Evolutionary conservation across 805 yeast species (phyloP).

Genomic region (Metschnikowia baotianmanensis): DNA sequence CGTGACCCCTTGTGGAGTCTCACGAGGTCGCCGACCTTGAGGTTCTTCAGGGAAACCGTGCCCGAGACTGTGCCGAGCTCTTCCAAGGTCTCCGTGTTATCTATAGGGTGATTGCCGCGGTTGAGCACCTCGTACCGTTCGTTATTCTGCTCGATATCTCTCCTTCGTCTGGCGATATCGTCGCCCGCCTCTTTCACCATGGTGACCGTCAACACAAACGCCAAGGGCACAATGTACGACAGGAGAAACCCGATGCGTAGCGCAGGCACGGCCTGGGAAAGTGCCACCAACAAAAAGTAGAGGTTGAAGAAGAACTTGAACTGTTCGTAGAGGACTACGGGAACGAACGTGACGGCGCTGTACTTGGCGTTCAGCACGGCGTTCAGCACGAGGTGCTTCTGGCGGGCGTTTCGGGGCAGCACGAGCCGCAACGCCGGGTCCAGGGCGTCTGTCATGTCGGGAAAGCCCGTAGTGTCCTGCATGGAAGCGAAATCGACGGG

Average conservation of each 20-base stretch:
- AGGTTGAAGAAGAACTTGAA: slow-evolving; percentile 95
- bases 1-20: slow-evolving; percentile 76
- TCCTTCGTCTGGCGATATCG: slow-evolving; percentile 83
- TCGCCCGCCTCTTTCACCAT: slow-evolving; percentile 96
- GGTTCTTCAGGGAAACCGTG: slow-evolving; percentile 43
- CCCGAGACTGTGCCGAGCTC: no score
- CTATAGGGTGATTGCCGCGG: no score
- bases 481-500: not conserved
- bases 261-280: slow-evolving; percentile 88
- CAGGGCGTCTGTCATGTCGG: not conserved
- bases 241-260: slow-evolving; percentile 90
- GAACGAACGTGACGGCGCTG: slow-evolving; percentile 82
- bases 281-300: slow-evolving; percentile 87
- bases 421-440: slow-evolving; percentile 37
- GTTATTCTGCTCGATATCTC: slow-evolving; percentile 86
- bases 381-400: slow-evolving; percentile 52
- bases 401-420: slow-evolving; percentile 33
- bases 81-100: no score
- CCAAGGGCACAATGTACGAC: slow-evolving; percentile 90
- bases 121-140: slow-evolving; percentile 73
- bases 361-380: slow-evolving; percentile 94
- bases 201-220: slow-evolving; percentile 87
- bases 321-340: slow-evolving; percentile 88
- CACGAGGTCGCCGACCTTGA: slow-evolving; percentile 86
- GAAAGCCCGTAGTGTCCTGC: not conserved